Evolutionary conservation across 495 filamentous ascomycete species (phyloP).

Genomic region (Hypoxylon fragiforme): DNA sequence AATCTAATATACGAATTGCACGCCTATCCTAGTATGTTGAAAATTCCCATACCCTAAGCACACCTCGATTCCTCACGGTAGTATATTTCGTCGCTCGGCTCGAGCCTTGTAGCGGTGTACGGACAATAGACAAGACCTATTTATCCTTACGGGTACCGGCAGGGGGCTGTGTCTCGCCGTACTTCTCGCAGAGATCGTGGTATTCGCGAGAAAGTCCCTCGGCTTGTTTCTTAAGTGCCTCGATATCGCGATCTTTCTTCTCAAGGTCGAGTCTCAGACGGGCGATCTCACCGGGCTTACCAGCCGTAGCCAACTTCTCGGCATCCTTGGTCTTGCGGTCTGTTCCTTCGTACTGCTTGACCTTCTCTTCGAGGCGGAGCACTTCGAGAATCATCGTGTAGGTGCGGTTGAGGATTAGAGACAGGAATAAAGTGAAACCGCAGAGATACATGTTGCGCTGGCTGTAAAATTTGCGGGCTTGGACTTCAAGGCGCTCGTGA

Average conservation of each 20-base stretch:
- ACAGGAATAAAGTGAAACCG: slow-evolving; percentile 98
- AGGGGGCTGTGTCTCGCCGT: slow-evolving; percentile 57
- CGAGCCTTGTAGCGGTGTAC: no score
- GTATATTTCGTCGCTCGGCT: background rate
- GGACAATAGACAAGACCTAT: slow-evolving; percentile 45
- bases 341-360: slow-evolving; percentile 83
- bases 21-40: background rate
- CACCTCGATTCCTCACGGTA: background rate
- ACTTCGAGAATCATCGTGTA: slow-evolving; percentile 96
- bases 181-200: slow-evolving; percentile 77
- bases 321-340: slow-evolving; percentile 74
- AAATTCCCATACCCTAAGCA: background rate
- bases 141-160: slow-evolving; percentile 69
- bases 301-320: slow-evolving; percentile 73
- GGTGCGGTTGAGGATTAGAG: slow-evolving; percentile 97
- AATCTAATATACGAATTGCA: no score
- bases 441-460: slow-evolving; percentile 99
- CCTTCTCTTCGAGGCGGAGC: slow-evolving; percentile 88
- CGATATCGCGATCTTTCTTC: slow-evolving; percentile 72
- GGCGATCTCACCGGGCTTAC: slow-evolving; percentile 59
- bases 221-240: slow-evolving; percentile 83
- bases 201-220: slow-evolving; percentile 80
- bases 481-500: slow-evolving; percentile 94
- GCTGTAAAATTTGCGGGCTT: slow-evolving; percentile 99
- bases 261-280: slow-evolving; percentile 70